Evolutionary conservation across 2,329 filamentous ascomycete species (phyloP).

Genomic region (Aureobasidium sp.): DNA sequence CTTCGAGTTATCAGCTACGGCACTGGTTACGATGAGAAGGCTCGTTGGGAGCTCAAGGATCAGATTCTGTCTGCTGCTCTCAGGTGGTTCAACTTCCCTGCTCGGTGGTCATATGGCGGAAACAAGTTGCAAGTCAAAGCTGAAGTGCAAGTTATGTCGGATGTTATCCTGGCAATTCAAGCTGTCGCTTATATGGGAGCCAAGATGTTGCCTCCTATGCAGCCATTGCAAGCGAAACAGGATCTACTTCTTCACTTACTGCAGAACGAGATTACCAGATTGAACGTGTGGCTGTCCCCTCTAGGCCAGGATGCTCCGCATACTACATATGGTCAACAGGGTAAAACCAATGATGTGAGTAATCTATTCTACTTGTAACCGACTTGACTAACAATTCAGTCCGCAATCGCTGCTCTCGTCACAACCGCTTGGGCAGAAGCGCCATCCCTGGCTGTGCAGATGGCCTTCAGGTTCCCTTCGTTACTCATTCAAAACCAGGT

Average conservation of each 20-base stretch:
- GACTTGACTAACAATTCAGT: background rate
- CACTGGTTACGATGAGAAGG: conserved; percentile 55
- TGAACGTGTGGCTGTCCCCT: conserved; percentile 86
- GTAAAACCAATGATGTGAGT: conserved; percentile 19
- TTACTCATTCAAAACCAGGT: conserved; percentile 67
- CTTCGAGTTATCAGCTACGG: conserved; percentile 69
- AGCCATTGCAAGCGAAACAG: conserved; percentile 69
- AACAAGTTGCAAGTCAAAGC: conserved; percentile 91
- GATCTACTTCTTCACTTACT: conserved; percentile 74
- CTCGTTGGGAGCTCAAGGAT: conserved; percentile 80
- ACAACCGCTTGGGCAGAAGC: conserved; percentile 81
- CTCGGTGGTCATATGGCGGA: conserved; percentile 88
- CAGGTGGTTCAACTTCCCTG: conserved; percentile 73
- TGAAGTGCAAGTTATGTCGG: conserved; percentile 72
- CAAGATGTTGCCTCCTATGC: conserved; percentile 44
- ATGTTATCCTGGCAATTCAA: conserved; percentile 63
- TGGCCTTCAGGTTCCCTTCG: conserved; percentile 72
- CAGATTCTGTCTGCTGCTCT: conserved; percentile 79
- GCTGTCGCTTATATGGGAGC: conserved; percentile 55
- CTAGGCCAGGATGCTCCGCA: conserved; percentile 52
- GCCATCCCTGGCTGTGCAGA: conserved; percentile 78
- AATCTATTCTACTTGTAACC: background rate
- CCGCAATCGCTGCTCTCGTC: conserved; percentile 46
- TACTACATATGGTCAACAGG: conserved; percentile 1
- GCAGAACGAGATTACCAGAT: conserved; percentile 73